Base-by-base conservation (phyloP, 2,329 filamentous ascomycete genomes). In the Pseudogymnoascus sp. region DNA sequence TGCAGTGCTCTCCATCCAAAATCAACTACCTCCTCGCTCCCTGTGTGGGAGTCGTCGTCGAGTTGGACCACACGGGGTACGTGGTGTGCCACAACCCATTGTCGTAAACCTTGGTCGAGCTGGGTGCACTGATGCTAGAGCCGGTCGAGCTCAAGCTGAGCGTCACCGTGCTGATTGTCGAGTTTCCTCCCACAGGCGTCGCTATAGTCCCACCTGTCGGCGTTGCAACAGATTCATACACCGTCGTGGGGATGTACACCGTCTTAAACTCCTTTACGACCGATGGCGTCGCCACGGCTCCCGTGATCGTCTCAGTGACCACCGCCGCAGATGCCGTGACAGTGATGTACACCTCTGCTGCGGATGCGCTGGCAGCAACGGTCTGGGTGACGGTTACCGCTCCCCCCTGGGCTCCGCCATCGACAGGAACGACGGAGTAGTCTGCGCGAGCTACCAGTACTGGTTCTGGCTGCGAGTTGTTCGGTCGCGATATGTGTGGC, bases 371-470 rank as follows among this genome's bases (percentile, higher is more conserved):
- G 7, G 64, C 68, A n/a, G 64, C 61, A 3, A 73, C 64, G 4
- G 67, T 70, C 60, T 68, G 59, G 7, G 70, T 72, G 21, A 62
- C 60, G 15, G 23, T 65, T 59, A 61, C 59, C 50, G 61, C 59
- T 37, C 65, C 42, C 29, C 65, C 62, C 7, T 50, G 31, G 29
- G 69, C 63, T 19, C 70, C 71, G 26, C 73, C 73, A 68, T 74
- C 72, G n/a, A 75, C 72, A 37, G 71, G 63, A 13, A 75, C 72
- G 59, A 75, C 72, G 9, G 73, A 73, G 62, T 75, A 75, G 17
- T 67, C 67, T 66, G 70, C 70, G 59, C 70, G 67, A 60, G 63
- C 64, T 38, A 65, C 60, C 15, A 71, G 29, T 11, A 21, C 50
- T 15, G 50, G 50, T 33, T 33, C 26, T 56, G 29, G 50, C 13